Evolutionary conservation across 2,329 filamentous ascomycete genomes (phyloP).

Genomic region (Hypoxylon sp.): DNA sequence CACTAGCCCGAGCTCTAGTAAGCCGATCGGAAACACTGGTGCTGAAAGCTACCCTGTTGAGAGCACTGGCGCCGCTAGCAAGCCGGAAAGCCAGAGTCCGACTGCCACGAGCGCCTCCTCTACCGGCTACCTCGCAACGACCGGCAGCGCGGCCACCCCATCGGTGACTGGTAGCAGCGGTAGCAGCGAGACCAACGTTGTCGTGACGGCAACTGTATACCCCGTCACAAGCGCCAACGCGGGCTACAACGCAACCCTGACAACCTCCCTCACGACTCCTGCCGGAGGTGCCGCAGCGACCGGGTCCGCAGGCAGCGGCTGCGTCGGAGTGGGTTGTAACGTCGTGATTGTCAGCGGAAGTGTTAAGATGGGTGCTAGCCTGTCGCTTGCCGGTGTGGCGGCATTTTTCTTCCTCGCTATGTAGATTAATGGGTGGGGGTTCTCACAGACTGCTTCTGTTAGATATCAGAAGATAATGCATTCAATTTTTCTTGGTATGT

Average conservation of each 20-base stretch:
- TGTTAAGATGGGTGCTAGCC: conserved; percentile 36
- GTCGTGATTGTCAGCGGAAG: conserved; percentile 31
- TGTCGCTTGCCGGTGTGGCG: conserved; percentile 35
- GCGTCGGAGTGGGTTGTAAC: conserved; percentile 14
- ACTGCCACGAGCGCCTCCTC: conserved; percentile 26
- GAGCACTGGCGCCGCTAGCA: conserved; percentile 27
- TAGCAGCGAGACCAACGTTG: conserved; percentile 40
- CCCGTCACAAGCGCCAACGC: conserved; percentile 40
- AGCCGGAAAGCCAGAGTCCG: conserved; percentile 19
- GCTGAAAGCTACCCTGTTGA: conserved; percentile 8
- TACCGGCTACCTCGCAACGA: conserved; percentile 41
- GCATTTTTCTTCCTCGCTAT: conserved; percentile 41
- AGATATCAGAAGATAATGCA: not conserved
- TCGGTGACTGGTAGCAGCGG: conserved; percentile 24
- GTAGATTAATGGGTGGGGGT: conserved; percentile 20
- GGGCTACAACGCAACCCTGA: conserved; percentile 47
- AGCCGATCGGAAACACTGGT: conserved; percentile 15
- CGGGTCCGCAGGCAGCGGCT: conserved; percentile 6
- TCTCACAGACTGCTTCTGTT: not conserved
- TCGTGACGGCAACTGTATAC: conserved; percentile 47
- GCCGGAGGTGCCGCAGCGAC: conserved; percentile 13
- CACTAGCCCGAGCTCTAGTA: conserved; percentile 21
- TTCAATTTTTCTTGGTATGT: not conserved
- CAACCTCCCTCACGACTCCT: conserved; percentile 30
- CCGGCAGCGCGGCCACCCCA: conserved; percentile 17